Evolutionary conservation across 192 early-diverging fungal species (phyloP).

Genomic region (Globomyces pollinis-pini): DNA sequence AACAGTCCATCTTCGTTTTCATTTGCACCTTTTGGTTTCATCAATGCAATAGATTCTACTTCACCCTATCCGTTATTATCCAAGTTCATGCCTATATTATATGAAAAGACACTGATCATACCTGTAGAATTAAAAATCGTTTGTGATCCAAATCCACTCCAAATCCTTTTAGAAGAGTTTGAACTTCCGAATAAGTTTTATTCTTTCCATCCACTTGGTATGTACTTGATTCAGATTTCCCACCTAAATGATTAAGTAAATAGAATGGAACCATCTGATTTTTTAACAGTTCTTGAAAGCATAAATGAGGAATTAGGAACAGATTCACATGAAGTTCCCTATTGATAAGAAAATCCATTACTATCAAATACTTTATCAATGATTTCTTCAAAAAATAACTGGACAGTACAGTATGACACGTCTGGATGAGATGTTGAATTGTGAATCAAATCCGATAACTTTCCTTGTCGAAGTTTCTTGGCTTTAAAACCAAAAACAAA

Average conservation of each 20-base stretch:
- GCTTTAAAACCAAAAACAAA: slow-evolving; percentile 99
- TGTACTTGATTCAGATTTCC: slow-evolving; percentile 32
- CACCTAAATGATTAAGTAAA: slow-evolving; percentile 10
- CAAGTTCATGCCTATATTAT: not conserved
- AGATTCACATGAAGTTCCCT: slow-evolving; percentile 12
- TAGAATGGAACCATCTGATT: too few species aligned
- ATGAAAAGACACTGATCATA: slow-evolving; percentile 4
- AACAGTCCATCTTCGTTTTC: slow-evolving; percentile 93
- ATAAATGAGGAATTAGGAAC: slow-evolving; percentile 66
- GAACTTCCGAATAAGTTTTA: slow-evolving; percentile 78
- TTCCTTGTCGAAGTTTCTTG: slow-evolving; percentile 95
- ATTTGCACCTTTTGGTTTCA: slow-evolving; percentile 90
- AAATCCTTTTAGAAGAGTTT: slow-evolving; percentile 66
- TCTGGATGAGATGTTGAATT: slow-evolving; percentile 70
- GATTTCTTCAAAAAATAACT: slow-evolving; percentile 91
- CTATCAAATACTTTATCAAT: slow-evolving; percentile 56
- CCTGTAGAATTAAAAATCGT: slow-evolving; percentile 91
- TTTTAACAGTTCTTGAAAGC: slow-evolving; percentile 61
- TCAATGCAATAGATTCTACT: slow-evolving; percentile 95
- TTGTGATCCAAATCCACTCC: slow-evolving; percentile 98
- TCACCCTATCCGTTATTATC: slow-evolving; percentile 91
- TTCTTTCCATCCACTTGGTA: slow-evolving; percentile 41
- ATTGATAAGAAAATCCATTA: not conserved
- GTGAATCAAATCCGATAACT: slow-evolving; percentile 91
- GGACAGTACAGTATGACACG: slow-evolving; percentile 71